Evolutionary conservation across 108 stramenopile species (phyloP), one percentile per base, ranked within the genome.

Genomic region (Chaetoceros muelleri): DNA sequence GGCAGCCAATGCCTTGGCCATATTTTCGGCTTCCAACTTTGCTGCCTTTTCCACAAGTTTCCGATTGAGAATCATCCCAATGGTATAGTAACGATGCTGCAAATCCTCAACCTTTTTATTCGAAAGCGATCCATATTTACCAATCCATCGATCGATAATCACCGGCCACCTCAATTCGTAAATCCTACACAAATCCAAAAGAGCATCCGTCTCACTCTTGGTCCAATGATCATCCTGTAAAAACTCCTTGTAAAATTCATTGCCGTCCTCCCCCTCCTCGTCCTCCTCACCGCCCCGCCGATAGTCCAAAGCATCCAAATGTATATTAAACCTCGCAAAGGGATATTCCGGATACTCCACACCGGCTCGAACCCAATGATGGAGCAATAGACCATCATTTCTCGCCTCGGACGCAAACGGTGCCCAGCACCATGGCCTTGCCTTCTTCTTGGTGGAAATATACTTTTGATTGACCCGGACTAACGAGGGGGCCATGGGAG

Each of bases 131-230:
- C 44, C 29, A 64, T 47, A 18, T 34, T 28, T 34, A 16, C 48
- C 62, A 19, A 68, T 57, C 87, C 83, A 91, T 27, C 80, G 80
- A 71, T 94, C 92, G 52, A 80, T 64, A 55, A 94, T 76, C 22
- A 96, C 82, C n/a, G 95, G 71, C 97, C 97, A 98, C 23, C 97
- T 82, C 45, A 96, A 62, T 60, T 98, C 97, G 54, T 65, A 92
- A 23, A 30, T 57, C 3, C 85, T 74, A 21, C 71, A 52, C 27
- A 95, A 60, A 48, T 87, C 78, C 58, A 98, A 60, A n/a, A 98
- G 69, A 3, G 73, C 45, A 62, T 98, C 94, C 5, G 97, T 98
- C 52, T 96, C 93, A 60, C 69, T 71, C 66, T 76, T 72, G 24
- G 94, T 90, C 95, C 95, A 96, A 25, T 61, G 47, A 16, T 82